Conservation (phyloP, 768 basidiomycete genomes). For the Kwoniella europaea region DNA sequence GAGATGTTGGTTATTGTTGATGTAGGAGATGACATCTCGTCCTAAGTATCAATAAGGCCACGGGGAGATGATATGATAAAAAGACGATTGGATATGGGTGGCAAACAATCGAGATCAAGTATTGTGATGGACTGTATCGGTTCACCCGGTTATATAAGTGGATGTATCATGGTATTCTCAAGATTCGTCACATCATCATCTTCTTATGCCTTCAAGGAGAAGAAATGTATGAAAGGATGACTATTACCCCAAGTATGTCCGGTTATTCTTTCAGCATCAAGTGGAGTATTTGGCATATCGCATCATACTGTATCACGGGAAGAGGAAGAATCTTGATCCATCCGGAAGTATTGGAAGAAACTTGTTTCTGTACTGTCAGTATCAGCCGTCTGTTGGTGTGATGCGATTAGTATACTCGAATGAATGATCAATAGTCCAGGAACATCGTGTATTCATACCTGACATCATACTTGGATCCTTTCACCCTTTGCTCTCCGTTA, state of each 20-base stretch:
- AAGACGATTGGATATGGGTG: neutral
- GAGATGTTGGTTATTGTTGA: neutral
- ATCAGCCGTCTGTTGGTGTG: no score
- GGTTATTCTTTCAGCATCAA: neutral
- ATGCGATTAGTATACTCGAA: no score
- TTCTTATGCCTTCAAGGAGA: neutral
- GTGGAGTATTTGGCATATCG: no score
- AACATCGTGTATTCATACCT: no score
- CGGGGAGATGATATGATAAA: neutral
- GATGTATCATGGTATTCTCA: neutral
- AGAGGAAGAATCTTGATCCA: no score
- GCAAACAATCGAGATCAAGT: neutral
- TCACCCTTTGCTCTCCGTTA: neutral
- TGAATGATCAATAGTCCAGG: no score
- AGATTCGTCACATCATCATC: neutral
- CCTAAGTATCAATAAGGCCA: neutral
- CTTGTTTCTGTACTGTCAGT: no score
- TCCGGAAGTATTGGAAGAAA: no score
- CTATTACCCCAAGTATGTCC: neutral
- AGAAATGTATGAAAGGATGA: neutral
- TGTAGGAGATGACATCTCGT: conserved; percentile 3
- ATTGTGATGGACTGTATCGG: neutral
- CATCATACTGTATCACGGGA: no score
- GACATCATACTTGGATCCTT: neutral
- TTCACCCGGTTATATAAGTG: neutral